Conservation (phyloP, 2,329 filamentous ascomycete species). For the Monosporascus sp. region DNA sequence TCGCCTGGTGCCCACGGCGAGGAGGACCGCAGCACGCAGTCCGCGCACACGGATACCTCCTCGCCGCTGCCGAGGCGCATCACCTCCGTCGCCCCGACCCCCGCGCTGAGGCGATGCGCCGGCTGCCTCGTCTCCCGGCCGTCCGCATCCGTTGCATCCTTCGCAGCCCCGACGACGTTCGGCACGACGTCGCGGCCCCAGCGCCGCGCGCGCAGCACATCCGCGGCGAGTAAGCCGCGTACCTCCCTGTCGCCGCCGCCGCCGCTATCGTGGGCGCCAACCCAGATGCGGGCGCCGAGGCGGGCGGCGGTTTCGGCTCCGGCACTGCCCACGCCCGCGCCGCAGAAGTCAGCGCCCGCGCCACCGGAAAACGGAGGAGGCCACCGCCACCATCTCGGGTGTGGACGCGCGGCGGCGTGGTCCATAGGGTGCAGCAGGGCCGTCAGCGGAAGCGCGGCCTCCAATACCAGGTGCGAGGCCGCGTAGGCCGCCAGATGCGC, state of each 20-base stretch:
- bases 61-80: constrained; percentile 38
- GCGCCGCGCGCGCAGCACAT: constrained; percentile 41
- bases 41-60: constrained; percentile 36
- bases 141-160: background rate
- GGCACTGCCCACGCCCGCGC: constrained; percentile 17
- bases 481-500: constrained; percentile 50
- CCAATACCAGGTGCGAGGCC: constrained; percentile 49
- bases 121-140: too few species aligned
- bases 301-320: constrained; percentile 52
- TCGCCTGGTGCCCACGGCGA: background rate
- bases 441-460: constrained; percentile 57
- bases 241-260: constrained; percentile 47
- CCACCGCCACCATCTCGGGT: constrained; percentile 46
- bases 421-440: constrained; percentile 63
- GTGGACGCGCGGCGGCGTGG: constrained; percentile 35
- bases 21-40: constrained; percentile 29
- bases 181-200: constrained; percentile 43
- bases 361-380: too few species aligned
- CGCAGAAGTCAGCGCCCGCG: too few species aligned
- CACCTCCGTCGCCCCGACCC: constrained; percentile 31
- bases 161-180: constrained; percentile 16
- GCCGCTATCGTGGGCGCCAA: constrained; percentile 51
- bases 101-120: background rate
- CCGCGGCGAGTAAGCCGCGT: constrained; percentile 43
- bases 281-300: constrained; percentile 52